phyloP scores from a whole-genome alignment of 2,329 filamentous ascomycete genomes.

The Fragosphaeria purpurea region DNA sequence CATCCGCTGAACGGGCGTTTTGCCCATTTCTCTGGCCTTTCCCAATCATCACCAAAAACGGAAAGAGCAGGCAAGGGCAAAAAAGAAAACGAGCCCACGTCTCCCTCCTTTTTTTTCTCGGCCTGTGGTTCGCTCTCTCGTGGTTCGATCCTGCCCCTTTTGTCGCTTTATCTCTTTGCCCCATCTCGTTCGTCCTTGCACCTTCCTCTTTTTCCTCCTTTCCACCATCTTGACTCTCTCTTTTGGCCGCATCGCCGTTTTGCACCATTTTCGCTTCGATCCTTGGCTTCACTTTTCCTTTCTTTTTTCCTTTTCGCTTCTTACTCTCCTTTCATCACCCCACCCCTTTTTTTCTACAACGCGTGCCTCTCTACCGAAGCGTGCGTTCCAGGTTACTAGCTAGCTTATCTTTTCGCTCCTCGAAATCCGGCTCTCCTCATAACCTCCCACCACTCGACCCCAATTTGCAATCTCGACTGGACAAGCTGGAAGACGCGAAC shows the following conservation, averaged over 20 bases:
- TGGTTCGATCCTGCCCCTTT: neutral
- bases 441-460: no score
- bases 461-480: no score
- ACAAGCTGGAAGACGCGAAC: no score
- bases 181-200: slow-evolving; percentile 1
- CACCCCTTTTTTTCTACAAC: neutral
- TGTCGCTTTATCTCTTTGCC: slow-evolving; percentile 3
- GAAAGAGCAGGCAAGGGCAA: neutral
- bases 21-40: neutral
- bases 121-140: neutral
- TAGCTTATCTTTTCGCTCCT: no score
- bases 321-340: neutral
- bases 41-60: slow-evolving; percentile 6
- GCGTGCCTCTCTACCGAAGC: neutral
- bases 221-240: neutral
- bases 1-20: slow-evolving; percentile 5
- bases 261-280: neutral
- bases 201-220: neutral
- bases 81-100: neutral
- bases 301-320: neutral
- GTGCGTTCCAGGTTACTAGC: no score
- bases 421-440: no score
- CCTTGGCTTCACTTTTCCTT: slow-evolving; percentile 1
- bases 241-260: neutral
- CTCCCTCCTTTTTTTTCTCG: neutral